phyloP scores from a whole-genome alignment of 176 grass and related monocot species.

The Pontederia crassipes region DNA sequence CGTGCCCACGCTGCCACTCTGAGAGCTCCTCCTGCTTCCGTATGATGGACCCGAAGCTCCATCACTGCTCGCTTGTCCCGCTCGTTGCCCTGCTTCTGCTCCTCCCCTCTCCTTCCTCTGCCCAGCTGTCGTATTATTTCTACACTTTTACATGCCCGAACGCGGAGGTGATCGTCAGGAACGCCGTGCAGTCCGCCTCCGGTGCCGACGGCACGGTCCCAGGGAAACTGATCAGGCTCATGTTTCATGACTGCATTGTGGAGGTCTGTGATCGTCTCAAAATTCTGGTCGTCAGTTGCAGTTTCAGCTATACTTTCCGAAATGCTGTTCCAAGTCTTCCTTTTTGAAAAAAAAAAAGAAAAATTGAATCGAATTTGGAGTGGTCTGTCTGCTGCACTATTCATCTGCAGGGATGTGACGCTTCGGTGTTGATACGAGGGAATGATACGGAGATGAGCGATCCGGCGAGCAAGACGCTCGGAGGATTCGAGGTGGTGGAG shows the following conservation, averaged over 20 bases:
- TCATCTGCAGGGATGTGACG: slow-evolving; percentile 66
- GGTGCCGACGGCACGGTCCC: slow-evolving; percentile 44
- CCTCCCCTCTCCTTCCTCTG: slow-evolving; percentile 9
- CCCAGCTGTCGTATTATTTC: slow-evolving; percentile 51
- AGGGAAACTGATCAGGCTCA: slow-evolving; percentile 75
- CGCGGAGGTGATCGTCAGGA: slow-evolving; percentile 55
- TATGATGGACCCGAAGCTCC: no score
- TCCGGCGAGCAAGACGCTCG: slow-evolving; percentile 77
- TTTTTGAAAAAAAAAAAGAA: neutral
- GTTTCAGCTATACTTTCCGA: neutral
- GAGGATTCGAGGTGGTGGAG: slow-evolving; percentile 71
- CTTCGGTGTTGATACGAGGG: slow-evolving; percentile 75
- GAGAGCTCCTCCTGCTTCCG: no score
- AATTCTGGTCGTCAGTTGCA: no score
- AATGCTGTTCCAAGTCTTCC: neutral
- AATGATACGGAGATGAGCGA: slow-evolving; percentile 68
- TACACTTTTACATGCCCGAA: slow-evolving; percentile 62
- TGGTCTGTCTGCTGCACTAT: neutral
- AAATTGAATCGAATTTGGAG: neutral
- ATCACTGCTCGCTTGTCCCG: neutral
- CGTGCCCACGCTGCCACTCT: no score
- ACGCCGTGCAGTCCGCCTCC: slow-evolving; percentile 49
- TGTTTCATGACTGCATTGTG: slow-evolving; percentile 95
- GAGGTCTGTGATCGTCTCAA: slow-evolving; percentile 30
- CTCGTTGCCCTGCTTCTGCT: neutral